Evolutionary conservation across 345 rosid species (phyloP), one percentile per base, ranked within the genome.

Genomic region (Rhizophora apiculata): DNA sequence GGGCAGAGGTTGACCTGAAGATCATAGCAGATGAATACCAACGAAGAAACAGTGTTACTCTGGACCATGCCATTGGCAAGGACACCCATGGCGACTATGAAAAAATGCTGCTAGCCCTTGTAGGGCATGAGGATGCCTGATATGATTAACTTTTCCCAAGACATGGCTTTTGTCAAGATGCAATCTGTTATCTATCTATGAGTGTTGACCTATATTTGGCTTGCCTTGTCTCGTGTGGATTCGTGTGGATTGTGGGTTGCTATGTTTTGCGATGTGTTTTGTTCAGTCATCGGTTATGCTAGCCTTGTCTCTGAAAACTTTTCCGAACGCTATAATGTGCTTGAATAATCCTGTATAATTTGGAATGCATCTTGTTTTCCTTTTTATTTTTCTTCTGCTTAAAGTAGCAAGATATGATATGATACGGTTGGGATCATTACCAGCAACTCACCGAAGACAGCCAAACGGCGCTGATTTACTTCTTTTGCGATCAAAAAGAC

Each of bases 61-160:
- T 88, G 65, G 88, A 77, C 54, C 80, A 72, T 43, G 87, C 89
- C 29, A 83, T 90, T 22, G 74, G 43, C 72, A 85, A 84, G 78
- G 96, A 90, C 69, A 90, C 91, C 34, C 65, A 68, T 71, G 91
- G 91, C 19, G 85, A 90, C 67, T 88, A 90, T 57, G 91, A 90
- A 72, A 82, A 86, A 62, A 69, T 88, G 84, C 93, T 88, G n/a
- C 81, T 90, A 16, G 84, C 86, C 37, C 81, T 86, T 63, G 68
- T 82, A 0, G 93, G 91, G 43, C 80, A 84, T 52, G 84, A 71
- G 15, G 83, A 87, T 61, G 88, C 85, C 74, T 88, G 78, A 81
- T 63, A 32, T 37, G 20, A 43, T 72, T 9, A 19, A 48, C 55
- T 18, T 32, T 49, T 65, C 69, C 56, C 32, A 20, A 9, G 19